phyloP scores from a whole-genome alignment of 2,329 filamentous ascomycete species.

The Alternaria sp. region DNA sequence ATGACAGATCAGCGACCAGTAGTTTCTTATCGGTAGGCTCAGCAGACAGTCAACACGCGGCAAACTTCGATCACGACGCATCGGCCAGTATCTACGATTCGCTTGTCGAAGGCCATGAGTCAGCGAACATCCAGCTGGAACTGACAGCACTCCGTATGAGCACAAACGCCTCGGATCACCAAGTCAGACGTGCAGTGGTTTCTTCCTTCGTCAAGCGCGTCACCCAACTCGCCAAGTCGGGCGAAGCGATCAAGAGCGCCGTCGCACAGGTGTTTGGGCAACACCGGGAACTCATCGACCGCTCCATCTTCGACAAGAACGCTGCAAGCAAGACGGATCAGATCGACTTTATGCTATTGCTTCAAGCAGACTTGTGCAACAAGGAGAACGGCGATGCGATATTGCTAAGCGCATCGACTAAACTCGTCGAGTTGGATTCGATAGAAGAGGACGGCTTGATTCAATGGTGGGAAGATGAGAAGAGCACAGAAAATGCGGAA shows the following conservation, averaged over 20 bases:
- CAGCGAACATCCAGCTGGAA: conserved; percentile 90
- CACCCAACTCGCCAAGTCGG: conserved; percentile 70
- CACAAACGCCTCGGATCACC: conserved; percentile 86
- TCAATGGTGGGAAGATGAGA: conserved; percentile 84
- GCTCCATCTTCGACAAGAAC: conserved; percentile 66
- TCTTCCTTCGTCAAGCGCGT: conserved; percentile 85
- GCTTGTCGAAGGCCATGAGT: conserved; percentile 73
- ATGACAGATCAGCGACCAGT: conserved; percentile 68
- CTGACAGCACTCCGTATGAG: conserved; percentile 92
- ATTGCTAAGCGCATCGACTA: conserved; percentile 80
- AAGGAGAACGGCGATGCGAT: conserved; percentile 71
- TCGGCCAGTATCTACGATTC: conserved; percentile 87
- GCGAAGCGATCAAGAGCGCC: conserved; percentile 51
- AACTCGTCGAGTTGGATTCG: conserved; percentile 83
- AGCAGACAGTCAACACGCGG: conserved; percentile 62
- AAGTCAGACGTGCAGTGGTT: conserved; percentile 86
- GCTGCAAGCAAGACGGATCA: conserved; percentile 70
- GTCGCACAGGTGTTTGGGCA: conserved; percentile 55
- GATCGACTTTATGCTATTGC: conserved; percentile 80
- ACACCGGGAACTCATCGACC: conserved; percentile 67
- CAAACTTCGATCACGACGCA: conserved; percentile 85
- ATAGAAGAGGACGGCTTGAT: conserved; percentile 89
- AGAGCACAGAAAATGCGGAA: conserved; percentile 71
- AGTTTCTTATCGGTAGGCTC: conserved; percentile 79
- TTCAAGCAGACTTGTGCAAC: conserved; percentile 80